Conservation (phyloP, 768 basidiomycete species). For the Lactifluus echinatus region DNA sequence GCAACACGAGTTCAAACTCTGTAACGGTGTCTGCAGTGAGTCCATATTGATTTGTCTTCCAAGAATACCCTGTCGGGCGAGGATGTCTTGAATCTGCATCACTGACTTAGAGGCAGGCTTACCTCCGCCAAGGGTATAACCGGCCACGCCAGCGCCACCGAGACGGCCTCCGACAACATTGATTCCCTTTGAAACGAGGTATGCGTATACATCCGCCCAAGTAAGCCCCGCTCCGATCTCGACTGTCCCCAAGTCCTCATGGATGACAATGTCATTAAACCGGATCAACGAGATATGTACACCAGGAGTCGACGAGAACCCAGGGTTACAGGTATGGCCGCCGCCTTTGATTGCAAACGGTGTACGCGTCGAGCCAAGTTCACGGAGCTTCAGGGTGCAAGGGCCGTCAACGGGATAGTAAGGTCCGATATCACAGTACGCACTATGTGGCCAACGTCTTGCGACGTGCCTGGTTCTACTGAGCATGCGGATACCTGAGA, state of each 20-base stretch:
- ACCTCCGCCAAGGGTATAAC: slow-evolving; percentile 24
- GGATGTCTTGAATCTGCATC: neutral
- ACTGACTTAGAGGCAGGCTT: neutral
- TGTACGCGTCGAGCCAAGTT: neutral
- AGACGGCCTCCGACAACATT: slow-evolving; percentile 23
- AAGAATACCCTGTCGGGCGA: slow-evolving; percentile 25
- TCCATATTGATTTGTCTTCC: slow-evolving; percentile 29
- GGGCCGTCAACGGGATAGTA: neutral
- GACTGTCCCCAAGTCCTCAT: slow-evolving; percentile 6
- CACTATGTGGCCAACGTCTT: neutral
- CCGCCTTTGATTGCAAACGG: slow-evolving; percentile 22
- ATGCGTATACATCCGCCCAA: slow-evolving; percentile 25
- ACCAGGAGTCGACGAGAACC: slow-evolving; percentile 24
- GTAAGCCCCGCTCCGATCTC: slow-evolving; percentile 22
- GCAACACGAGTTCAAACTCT: slow-evolving; percentile 25
- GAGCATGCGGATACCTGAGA: neutral
- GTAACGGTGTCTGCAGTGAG: slow-evolving; percentile 29
- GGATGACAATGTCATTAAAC: slow-evolving; percentile 17
- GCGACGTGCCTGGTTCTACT: neutral
- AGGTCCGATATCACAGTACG: too few species aligned
- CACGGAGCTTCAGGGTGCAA: neutral
- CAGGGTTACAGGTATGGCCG: slow-evolving; percentile 22
- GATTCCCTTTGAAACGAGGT: slow-evolving; percentile 17
- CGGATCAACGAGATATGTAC: slow-evolving; percentile 24
- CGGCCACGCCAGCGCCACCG: slow-evolving; percentile 22